A percentile compares a stretch with the other conserved stretches of the same genome.
These are phyloP conservation scores for Penicillium soppii DNA, from an alignment of 495 filamentous ascomycete genomes.

Conservation along the genomic window DNA sequence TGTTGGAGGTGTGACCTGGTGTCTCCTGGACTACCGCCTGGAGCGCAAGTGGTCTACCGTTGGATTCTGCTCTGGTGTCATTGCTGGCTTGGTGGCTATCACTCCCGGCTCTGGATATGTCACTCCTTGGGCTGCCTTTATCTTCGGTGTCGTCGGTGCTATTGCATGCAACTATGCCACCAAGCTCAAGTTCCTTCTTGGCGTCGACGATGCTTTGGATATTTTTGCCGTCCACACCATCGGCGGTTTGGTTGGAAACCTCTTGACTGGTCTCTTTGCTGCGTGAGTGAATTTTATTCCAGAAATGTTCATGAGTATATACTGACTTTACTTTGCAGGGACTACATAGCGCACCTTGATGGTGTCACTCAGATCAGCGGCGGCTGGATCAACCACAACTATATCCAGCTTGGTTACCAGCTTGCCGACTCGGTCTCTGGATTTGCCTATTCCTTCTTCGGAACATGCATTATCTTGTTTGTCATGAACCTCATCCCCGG, in stretches of 20 bases:
- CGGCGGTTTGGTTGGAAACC: constrained; percentile 86
- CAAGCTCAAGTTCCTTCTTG: constrained; percentile 88
- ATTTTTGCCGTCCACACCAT: constrained; percentile 92
- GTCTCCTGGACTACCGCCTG: constrained; percentile 87
- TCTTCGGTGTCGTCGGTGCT: constrained; percentile 84
- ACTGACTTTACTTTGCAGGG: constrained; percentile 40
- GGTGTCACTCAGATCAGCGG: constrained; percentile 68
- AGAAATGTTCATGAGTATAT: background rate
- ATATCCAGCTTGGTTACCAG: constrained; percentile 85
- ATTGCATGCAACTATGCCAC: constrained; percentile 91
- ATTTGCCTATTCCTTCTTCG: constrained; percentile 81
- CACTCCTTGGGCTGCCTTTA: constrained; percentile 88
- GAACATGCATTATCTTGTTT: constrained; percentile 83
- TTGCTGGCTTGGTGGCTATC: constrained; percentile 89
- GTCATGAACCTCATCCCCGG: constrained; percentile 85
- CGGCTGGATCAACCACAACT: constrained; percentile 90
- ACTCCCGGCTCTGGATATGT: constrained; percentile 91
- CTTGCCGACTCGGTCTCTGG: constrained; percentile 83
- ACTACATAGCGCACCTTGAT: constrained; percentile 90
- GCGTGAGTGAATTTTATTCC: constrained; percentile 53
- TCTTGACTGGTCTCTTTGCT: constrained; percentile 88
- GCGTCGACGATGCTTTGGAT: constrained; percentile 87
- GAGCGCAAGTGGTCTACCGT: constrained; percentile 97
- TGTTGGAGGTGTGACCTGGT: constrained; percentile 92
- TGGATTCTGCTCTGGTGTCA: constrained; percentile 92